These are phyloP conservation scores for Cardamine chenopodiifolia DNA, from an alignment of 345 rosid species.

Conservation along the genomic window DNA sequence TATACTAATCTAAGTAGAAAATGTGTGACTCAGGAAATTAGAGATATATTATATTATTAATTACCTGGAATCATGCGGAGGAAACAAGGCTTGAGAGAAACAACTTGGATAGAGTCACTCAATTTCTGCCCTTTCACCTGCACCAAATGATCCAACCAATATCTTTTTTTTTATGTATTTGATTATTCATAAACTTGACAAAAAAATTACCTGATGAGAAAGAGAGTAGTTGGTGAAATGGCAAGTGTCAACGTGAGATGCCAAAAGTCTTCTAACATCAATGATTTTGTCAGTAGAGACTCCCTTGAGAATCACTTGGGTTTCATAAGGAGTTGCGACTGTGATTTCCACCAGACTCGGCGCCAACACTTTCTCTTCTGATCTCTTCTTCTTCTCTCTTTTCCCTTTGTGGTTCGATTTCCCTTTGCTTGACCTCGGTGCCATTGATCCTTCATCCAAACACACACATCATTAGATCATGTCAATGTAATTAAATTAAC, in stretches of 20 bases:
- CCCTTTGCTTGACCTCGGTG: slow-evolving; percentile 80
- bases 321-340: slow-evolving; percentile 67
- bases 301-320: slow-evolving; percentile 75
- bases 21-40: background rate
- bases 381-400: slow-evolving; percentile 79
- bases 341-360: slow-evolving; percentile 70
- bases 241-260: slow-evolving; percentile 77
- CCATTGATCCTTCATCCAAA: slow-evolving; percentile 54
- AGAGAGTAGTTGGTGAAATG: slow-evolving; percentile 80
- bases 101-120: slow-evolving; percentile 68
- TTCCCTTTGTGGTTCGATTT: slow-evolving; percentile 67
- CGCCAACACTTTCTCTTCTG: slow-evolving; percentile 67
- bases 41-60: background rate
- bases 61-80: slow-evolving; percentile 64
- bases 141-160: slow-evolving; percentile 8
- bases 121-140: slow-evolving; percentile 75
- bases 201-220: slow-evolving; percentile 64
- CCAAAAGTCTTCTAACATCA: slow-evolving; percentile 75
- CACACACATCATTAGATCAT: slow-evolving; percentile 17
- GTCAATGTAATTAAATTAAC: background rate
- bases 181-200: background rate
- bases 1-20: background rate
- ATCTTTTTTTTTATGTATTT: background rate
- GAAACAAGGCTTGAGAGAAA: slow-evolving; percentile 82
- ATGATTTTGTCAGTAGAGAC: slow-evolving; percentile 90